Base-by-base conservation (phyloP, 257 asterid species). In the Ehretia macrophylla region DNA sequence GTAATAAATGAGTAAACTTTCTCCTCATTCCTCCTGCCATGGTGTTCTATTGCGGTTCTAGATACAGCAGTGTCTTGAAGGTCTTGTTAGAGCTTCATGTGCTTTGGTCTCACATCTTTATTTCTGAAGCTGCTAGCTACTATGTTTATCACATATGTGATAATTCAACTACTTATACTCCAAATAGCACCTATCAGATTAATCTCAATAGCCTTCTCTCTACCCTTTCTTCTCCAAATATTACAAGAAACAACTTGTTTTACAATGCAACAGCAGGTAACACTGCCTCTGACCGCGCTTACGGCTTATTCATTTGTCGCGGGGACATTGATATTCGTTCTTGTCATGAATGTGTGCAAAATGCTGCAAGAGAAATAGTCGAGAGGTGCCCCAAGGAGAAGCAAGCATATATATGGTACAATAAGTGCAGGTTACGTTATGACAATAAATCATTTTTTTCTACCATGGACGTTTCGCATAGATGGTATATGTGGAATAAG, bases 131-230 rank as follows among this genome's bases (percentile, higher is more conserved):
- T 42, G 14, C 12, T 5, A 6, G 12, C 47, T 3, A 14, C 14
- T 42, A 10, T 42, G 5, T 42, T 10, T 38, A 38, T 38, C 44
- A 42, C 47, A 3, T 42, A 3, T 42, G 47, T 14, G 5, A 4
- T 1, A 42, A 42, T 42, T 2, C 47, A 42, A 42, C 14, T 42
- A 42, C 47, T 42, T 42, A 42, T 10, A 42, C 3, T 42, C 8
- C 47, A 10, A 42, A 54, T 11, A 64, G 59, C 49, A 17, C 49
- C 6, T 68, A 55, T 18, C 32, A 27, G 8, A 10, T 8, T 14
- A 73, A 68, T 59, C 61, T 68, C 16, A 42, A 42, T 42, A 42
- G 47, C 47, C 47, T 42, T 42, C 47, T 42, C 47, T 42, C 47
- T 10, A 42, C 14, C 16, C 16, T 42, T 42, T 42, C 47, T 42